A percentile compares a stretch with the other conserved stretches of the same genome.
phyloP scores from a whole-genome alignment of 495 filamentous ascomycete species.

The Penicillium soppii region DNA sequence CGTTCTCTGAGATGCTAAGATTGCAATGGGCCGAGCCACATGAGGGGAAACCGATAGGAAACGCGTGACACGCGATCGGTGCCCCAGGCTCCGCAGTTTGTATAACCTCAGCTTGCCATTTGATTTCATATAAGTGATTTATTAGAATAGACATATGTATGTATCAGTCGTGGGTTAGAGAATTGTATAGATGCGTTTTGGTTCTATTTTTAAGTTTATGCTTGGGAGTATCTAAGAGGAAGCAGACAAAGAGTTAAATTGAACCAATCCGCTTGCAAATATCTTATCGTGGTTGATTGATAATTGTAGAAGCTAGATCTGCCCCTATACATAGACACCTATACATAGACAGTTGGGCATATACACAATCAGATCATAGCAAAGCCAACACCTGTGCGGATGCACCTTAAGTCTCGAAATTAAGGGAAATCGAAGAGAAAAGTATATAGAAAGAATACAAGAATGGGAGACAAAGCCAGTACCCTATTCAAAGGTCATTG shows the following conservation, averaged over 20 bases:
- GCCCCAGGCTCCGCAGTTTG: background rate
- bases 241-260: background rate
- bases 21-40: background rate
- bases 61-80: conserved; percentile 14
- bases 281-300: background rate
- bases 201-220: background rate
- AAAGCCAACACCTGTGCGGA: conserved; percentile 11
- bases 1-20: background rate
- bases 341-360: too few relatives aligned
- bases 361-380: conserved; percentile 9
- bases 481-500: conserved; percentile 58
- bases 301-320: background rate
- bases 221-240: background rate
- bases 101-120: background rate
- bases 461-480: conserved; percentile 7
- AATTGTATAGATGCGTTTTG: background rate
- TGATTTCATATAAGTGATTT: too few relatives aligned
- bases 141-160: too few relatives aligned
- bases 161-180: too few relatives aligned
- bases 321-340: conserved; percentile 10
- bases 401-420: conserved; percentile 11
- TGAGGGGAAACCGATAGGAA: background rate
- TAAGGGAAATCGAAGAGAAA: background rate
- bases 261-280: background rate
- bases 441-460: conserved; percentile 7